Conservation (phyloP, 345 rosid species). For the Pistacia atlantica region DNA sequence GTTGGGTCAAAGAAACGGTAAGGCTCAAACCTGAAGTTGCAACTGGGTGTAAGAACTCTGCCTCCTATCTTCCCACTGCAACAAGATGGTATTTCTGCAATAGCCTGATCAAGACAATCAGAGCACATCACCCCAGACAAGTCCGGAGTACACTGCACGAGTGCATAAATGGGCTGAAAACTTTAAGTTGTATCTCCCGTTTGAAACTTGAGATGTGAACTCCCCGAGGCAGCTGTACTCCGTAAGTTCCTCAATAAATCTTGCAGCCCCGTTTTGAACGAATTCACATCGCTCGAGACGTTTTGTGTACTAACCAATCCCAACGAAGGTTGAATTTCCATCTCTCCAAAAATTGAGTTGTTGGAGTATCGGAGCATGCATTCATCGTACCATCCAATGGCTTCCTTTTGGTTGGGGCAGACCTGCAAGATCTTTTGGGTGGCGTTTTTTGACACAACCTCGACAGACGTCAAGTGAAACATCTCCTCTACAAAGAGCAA, state of each 20-base stretch:
- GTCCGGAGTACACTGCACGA: conserved; percentile 49
- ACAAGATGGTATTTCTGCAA: conserved; percentile 1
- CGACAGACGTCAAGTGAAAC: conserved; percentile 16
- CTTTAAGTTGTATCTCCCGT: neutral
- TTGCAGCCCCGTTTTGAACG: conserved; percentile 11
- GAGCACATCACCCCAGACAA: conserved; percentile 1
- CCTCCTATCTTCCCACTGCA: conserved; percentile 18
- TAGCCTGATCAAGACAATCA: neutral
- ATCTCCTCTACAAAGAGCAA: conserved; percentile 42
- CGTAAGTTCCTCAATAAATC: conserved; percentile 15
- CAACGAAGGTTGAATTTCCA: neutral
- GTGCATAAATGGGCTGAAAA: conserved; percentile 20
- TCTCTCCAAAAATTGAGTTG: conserved; percentile 13
- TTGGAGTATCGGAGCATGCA: conserved; percentile 43
- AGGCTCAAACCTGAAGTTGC: conserved; percentile 21
- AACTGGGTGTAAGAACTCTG: conserved; percentile 18
- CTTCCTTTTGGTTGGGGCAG: conserved; percentile 35
- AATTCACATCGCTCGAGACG: neutral
- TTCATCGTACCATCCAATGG: conserved; percentile 12
- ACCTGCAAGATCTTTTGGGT: neutral
- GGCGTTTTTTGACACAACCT: conserved; percentile 20
- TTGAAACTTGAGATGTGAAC: conserved; percentile 27
- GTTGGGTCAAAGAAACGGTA: conserved; percentile 4
- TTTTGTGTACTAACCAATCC: neutral
- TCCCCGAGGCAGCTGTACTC: conserved; percentile 18